These are phyloP conservation scores for Royoungia palumana DNA, from an alignment of 768 basidiomycete species.

Conservation along the genomic window DNA sequence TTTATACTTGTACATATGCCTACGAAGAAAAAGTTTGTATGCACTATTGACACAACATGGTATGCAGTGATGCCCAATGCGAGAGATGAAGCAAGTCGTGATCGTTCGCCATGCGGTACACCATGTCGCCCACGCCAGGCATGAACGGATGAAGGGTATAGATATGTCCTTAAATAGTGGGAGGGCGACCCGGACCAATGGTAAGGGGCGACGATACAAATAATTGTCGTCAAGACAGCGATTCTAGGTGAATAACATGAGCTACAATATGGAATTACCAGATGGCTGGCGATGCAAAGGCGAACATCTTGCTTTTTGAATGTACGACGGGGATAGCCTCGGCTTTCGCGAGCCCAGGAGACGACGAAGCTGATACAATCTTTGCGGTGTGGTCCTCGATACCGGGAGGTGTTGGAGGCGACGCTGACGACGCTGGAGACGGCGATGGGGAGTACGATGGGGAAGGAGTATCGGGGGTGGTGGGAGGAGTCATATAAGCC, in stretches of 20 bases:
- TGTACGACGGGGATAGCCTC: constrained; percentile 31
- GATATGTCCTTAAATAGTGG: constrained; percentile 32
- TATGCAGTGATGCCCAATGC: constrained; percentile 29
- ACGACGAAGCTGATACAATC: constrained; percentile 42
- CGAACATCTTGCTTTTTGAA: constrained; percentile 59
- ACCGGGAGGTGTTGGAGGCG: constrained; percentile 56
- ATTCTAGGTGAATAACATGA: constrained; percentile 23
- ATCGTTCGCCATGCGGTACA: constrained; percentile 15
- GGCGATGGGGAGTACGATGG: constrained; percentile 49
- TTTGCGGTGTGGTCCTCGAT: constrained; percentile 49
- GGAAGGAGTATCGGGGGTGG: constrained; percentile 53
- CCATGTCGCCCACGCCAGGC: constrained; percentile 27
- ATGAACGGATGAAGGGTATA: constrained; percentile 26
- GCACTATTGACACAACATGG: constrained; percentile 38
- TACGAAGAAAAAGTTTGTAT: constrained; percentile 27
- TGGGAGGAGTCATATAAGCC: constrained; percentile 28
- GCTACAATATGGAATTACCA: constrained; percentile 46
- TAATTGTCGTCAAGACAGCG: constrained; percentile 27
- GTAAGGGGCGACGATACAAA: constrained; percentile 20
- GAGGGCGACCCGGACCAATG: constrained; percentile 8
- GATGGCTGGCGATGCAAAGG: constrained; percentile 55
- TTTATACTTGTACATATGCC: constrained; percentile 35
- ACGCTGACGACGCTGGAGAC: constrained; percentile 60
- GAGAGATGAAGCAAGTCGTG: constrained; percentile 28
- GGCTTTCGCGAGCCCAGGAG: constrained; percentile 24